Evolutionary conservation across 148 eudicot genomes (phyloP).

Genomic region (Rhododendron mucronatum): DNA sequence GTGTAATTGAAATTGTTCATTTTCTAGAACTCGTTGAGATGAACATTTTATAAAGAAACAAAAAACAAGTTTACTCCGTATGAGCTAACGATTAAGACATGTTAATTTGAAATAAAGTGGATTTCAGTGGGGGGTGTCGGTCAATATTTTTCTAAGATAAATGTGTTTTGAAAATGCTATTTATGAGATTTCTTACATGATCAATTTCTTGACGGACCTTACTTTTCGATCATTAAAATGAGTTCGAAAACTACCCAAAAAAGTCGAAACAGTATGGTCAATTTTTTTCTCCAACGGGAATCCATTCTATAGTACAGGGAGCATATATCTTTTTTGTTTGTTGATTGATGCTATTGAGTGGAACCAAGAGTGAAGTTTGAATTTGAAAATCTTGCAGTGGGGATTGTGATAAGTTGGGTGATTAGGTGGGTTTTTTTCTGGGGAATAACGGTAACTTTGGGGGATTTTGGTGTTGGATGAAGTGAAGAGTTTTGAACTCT

Average conservation of each 20-base stretch:
- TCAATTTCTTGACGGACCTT: no score
- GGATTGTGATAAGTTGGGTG: neutral
- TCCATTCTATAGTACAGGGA: no score
- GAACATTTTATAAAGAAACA: no score
- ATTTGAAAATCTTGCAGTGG: slow-evolving; percentile 33
- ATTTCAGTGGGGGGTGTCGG: neutral
- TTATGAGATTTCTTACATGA: no score
- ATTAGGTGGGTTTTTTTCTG: no score
- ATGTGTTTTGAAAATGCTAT: neutral
- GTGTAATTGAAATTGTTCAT: neutral
- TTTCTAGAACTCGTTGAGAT: neutral
- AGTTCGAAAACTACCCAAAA: neutral
- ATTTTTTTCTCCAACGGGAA: neutral
- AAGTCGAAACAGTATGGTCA: neutral
- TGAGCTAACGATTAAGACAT: neutral
- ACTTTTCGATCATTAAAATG: neutral
- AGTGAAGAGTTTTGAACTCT: neutral
- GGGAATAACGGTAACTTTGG: slow-evolving; percentile 10
- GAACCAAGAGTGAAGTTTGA: slow-evolving; percentile 20
- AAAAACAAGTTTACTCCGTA: neutral
- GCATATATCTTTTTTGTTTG: neutral
- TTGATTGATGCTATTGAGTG: neutral
- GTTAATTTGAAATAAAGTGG: neutral
- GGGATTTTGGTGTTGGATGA: neutral
- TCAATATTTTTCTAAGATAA: neutral